Evolutionary conservation across 73 alveolate species (phyloP), one percentile per base, ranked within the genome.

Genomic region (Paramecium pentaurelia): DNA sequence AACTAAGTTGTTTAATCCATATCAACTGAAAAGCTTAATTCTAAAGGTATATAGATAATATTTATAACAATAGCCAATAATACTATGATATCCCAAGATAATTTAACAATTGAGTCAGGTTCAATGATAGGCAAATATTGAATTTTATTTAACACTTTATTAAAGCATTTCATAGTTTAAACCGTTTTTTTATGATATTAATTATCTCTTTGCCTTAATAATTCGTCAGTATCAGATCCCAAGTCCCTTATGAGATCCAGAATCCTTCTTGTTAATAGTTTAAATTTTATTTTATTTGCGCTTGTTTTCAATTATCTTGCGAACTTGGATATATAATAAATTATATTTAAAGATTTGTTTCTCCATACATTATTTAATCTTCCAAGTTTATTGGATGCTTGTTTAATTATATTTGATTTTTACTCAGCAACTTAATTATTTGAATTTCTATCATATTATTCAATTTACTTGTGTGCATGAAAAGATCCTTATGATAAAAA

Each of bases 361-460:
- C 91, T 80, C 91, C 91, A 80, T 36, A 73, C 87, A 37, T 37
- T 73, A n/a, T 73, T 73, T 28, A 73, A 73, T 37, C 28, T 73
- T 2, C 87, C 47, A 12, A 64, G 28, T 34, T 64, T 64, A 7
- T 64, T 64, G 4, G 84, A 64, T 28, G 42, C 6, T 64, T 64
- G 27, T 28, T 34, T 64, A 12, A 32, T 32, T 10, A 34, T 64
- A 28, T 32, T 28, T 32, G 84, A 28, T 64, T 64, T 25, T 28
- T 64, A 11, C 28, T 9, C 84, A 32, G 7, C 49, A 64, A 64
- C 27, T 34, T 64, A 32, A 8, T 12, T 64, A 64, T 64, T 64
- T 12, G 49, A 11, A 64, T 34, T 64, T 34, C 84, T 64, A 32
- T 64, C 10, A 34, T 32, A 64, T 64, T 14, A 11, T 64, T 32